Base-by-base conservation (phyloP, 129 eudicot species). In the Arctium lappa region DNA sequence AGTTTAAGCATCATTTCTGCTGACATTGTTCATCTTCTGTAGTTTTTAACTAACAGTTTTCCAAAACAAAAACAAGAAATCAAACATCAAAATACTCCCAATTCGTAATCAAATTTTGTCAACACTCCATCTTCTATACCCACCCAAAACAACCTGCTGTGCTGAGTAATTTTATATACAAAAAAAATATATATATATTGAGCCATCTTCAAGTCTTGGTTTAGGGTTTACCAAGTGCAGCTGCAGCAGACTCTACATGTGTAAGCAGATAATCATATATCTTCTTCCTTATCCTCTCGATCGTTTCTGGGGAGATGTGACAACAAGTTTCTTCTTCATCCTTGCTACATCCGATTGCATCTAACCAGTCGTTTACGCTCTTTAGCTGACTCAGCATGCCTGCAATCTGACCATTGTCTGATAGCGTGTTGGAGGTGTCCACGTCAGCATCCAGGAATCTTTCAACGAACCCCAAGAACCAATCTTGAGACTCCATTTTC, bases 331-430 rank as follows among this genome's bases (percentile, higher is more conserved):
- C 87, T 32, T 80, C 90, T 72, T 89, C 97, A 16, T 89, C 95
- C 72, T 88, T 89, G 37, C 77, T 38, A 33, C 89, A 62, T 3
- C 88, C 88, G 9, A 95, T 92, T 46, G 86, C 91, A 30, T 95
- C 98, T 79, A 95, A 88, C 98, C 97, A 95, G 65, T 92, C 97
- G 34, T 95, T 95, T 74, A 95, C 98, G 46, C 97, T 95, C 86
- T 95, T 95, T 10, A 95, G 94, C 86, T 95, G 98, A 86, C 97
- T 88, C 86, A 95, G 81, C 97, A 92, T 92, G 62, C 97, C 96
- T 0, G 97, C 98, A 84, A 95, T 89, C 82, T 92, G 97, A 29
- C 96, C 93, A 22, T 95, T 95, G 73, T 95, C 94, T 0, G 97
- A 89, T 76, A 95, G 72, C 33, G 92, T 39, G 37, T n/a, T 84